Evolutionary conservation across 2,329 filamentous ascomycete genomes (phyloP).

Genomic region (Diaporthe capsici): DNA sequence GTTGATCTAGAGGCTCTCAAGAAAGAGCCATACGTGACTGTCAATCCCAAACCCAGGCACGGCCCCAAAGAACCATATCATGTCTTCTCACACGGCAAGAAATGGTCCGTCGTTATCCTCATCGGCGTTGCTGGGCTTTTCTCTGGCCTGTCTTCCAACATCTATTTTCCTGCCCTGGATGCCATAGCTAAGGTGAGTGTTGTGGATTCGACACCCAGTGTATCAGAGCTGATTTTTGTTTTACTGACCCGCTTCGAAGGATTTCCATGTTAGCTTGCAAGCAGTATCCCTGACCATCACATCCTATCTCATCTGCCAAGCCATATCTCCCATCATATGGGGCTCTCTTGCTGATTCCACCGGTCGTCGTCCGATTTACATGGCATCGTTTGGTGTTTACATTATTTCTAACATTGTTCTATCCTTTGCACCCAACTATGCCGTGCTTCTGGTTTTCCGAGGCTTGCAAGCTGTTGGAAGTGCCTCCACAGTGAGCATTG

Average conservation of each 20-base stretch:
- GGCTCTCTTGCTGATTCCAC: conserved; percentile 62
- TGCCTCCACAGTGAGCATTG: conserved; percentile 62
- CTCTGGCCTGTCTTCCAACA: conserved; percentile 65
- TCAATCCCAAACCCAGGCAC: not conserved
- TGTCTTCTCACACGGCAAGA: conserved; percentile 55
- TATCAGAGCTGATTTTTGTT: not conserved
- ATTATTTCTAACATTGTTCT: conserved; percentile 62
- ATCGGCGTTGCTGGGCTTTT: conserved; percentile 66
- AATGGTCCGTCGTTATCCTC: conserved; percentile 62
- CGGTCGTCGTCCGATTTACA: conserved; percentile 61
- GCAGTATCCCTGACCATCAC: conserved; percentile 58
- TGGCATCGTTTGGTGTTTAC: conserved; percentile 62
- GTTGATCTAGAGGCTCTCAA: not conserved
- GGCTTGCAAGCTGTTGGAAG: conserved; percentile 63
- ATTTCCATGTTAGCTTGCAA: conserved; percentile 49
- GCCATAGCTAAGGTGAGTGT: conserved; percentile 52
- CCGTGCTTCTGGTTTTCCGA: conserved; percentile 59
- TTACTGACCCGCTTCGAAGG: conserved; percentile 38
- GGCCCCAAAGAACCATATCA: conserved; percentile 47
- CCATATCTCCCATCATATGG: conserved; percentile 63
- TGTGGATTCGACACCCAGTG: too few relatives aligned
- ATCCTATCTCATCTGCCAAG: conserved; percentile 65
- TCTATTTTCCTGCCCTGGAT: conserved; percentile 63
- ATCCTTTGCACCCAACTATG: conserved; percentile 59
- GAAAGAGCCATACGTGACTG: not conserved